A percentile compares a stretch with the other conserved stretches of the same genome.
Conservation (phyloP, 2,329 filamentous ascomycete genomes). For the Fusarium poae region DNA sequence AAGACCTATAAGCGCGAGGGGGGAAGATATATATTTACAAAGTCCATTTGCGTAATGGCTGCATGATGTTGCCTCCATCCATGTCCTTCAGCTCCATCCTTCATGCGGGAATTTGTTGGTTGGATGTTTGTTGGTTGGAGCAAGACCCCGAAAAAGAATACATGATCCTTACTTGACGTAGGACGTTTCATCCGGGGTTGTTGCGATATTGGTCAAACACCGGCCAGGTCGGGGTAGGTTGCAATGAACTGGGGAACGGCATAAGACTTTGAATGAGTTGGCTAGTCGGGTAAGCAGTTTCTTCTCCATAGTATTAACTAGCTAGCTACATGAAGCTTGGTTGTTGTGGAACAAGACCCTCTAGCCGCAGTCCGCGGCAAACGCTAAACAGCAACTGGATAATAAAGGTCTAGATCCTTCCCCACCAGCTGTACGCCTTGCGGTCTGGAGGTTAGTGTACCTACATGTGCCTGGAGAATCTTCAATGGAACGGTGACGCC, state of each 20-base stretch:
- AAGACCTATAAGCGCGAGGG: not conserved
- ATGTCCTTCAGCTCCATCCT: not conserved
- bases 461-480: not conserved
- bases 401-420: not conserved
- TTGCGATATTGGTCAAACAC: constrained; percentile 6
- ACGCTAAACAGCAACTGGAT: constrained; percentile 6
- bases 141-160: constrained; percentile 1
- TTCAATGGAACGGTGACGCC: not conserved
- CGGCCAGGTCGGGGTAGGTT: constrained; percentile 17
- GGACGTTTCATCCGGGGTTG: constrained; percentile 21
- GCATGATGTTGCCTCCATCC: constrained; percentile 2
- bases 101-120: not conserved
- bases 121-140: not conserved
- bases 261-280: not conserved
- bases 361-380: constrained; percentile 1
- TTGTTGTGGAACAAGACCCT: not conserved
- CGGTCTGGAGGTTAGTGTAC: not conserved
- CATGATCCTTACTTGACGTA: not conserved
- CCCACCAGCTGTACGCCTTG: constrained; percentile 15
- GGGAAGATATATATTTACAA: constrained; percentile 27
- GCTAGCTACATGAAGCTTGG: constrained; percentile 17
- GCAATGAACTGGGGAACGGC: constrained; percentile 6
- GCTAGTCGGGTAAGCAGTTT: not conserved
- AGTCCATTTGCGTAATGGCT: not conserved
- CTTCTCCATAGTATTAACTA: constrained; percentile 12